Conservation (phyloP, 768 basidiomycete species). For the Glaciozyma martinii region DNA sequence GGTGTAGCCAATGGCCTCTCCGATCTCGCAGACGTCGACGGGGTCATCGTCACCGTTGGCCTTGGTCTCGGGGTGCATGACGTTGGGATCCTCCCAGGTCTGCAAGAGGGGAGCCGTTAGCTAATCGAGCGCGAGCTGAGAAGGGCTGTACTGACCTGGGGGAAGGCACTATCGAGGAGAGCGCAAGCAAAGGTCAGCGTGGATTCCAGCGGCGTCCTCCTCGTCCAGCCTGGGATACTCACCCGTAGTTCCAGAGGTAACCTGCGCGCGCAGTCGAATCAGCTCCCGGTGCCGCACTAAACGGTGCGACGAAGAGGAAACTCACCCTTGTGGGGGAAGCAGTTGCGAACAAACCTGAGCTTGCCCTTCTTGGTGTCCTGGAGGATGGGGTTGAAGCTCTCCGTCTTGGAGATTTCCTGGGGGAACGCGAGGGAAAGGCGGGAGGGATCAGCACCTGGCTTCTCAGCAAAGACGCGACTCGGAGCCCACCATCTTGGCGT, state of each 20-base stretch:
- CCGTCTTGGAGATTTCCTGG: constrained; percentile 91
- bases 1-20: constrained; percentile 91
- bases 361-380: constrained; percentile 97
- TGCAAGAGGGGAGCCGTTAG: constrained; percentile 39
- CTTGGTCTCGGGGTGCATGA: constrained; percentile 88
- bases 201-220: too few relatives aligned
- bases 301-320: neutral
- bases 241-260: constrained; percentile 95
- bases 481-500: constrained; percentile 71
- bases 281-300: neutral
- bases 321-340: constrained; percentile 85
- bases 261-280: constrained; percentile 43
- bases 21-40: constrained; percentile 98
- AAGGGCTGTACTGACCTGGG: constrained; percentile 56
- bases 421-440: too few relatives aligned
- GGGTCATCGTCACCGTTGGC: constrained; percentile 99
- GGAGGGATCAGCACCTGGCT: neutral
- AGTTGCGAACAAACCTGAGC: constrained; percentile 95
- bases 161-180: constrained; percentile 60
- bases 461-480: neutral
- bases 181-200: too few relatives aligned
- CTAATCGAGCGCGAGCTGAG: neutral
- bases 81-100: constrained; percentile 96
- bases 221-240: neutral
- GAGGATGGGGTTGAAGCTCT: constrained; percentile 99